Conservation (phyloP, 2,329 filamentous ascomycete genomes). For the Epichloe hybrida region DNA sequence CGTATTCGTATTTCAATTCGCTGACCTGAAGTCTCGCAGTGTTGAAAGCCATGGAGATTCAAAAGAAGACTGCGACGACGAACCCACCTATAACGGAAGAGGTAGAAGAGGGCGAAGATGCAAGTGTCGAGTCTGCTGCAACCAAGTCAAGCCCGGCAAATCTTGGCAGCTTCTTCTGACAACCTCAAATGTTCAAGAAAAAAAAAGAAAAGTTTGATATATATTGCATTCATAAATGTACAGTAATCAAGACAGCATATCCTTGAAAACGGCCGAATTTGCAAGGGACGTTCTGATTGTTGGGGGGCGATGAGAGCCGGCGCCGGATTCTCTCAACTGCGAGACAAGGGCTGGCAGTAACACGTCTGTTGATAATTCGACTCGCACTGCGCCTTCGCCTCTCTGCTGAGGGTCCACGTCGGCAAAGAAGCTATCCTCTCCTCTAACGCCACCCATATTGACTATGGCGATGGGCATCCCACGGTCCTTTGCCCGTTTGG, state of each 20-base stretch:
- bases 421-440: slow-evolving; percentile 59
- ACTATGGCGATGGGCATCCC: slow-evolving; percentile 78
- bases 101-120: slow-evolving; percentile 2
- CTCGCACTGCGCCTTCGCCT: slow-evolving; percentile 39
- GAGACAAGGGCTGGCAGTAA: slow-evolving; percentile 44
- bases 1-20: too few relatives aligned
- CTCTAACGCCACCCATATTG: slow-evolving; percentile 74
- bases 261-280: slow-evolving; percentile 32
- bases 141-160: slow-evolving; percentile 15
- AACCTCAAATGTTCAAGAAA: slow-evolving; percentile 8
- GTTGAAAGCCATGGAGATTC: slow-evolving; percentile 47
- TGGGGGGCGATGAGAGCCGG: not conserved
- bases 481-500: slow-evolving; percentile 67
- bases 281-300: not conserved
- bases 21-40: slow-evolving; percentile 28
- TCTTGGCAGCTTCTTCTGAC: slow-evolving; percentile 39
- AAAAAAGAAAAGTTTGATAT: too few relatives aligned
- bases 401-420: slow-evolving; percentile 37
- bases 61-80: slow-evolving; percentile 1
- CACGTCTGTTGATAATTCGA: slow-evolving; percentile 43
- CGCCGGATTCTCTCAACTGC: slow-evolving; percentile 25
- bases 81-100: slow-evolving; percentile 6
- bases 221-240: slow-evolving; percentile 9
- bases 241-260: slow-evolving; percentile 41
- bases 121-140: slow-evolving; percentile 9